These are phyloP conservation scores for Eustoma russellianum DNA, from an alignment of 257 asterid genomes.

Conservation along the genomic window DNA sequence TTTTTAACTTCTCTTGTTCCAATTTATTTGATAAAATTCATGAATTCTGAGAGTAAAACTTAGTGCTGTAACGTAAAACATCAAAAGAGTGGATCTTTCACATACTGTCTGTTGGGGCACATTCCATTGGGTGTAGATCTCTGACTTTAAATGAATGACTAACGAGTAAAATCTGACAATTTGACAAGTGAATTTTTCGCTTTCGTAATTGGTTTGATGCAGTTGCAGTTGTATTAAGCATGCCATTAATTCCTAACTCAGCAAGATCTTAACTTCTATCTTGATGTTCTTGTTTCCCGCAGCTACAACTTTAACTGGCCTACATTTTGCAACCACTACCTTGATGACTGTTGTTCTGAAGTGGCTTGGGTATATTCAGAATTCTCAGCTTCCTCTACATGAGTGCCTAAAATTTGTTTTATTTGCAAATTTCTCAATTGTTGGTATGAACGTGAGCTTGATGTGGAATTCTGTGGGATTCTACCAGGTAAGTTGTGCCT, in stretches of 20 bases:
- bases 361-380: conserved; percentile 44
- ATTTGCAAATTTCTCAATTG: conserved; percentile 55
- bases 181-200: too few species aligned
- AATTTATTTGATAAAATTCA: too few species aligned
- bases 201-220: too few species aligned
- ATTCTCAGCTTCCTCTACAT: conserved; percentile 42
- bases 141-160: too few species aligned
- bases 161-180: too few species aligned
- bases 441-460: conserved; percentile 64
- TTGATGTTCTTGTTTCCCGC: conserved; percentile 13
- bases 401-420: conserved; percentile 49
- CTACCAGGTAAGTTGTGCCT: conserved; percentile 43
- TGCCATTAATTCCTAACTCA: not conserved
- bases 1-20: too few species aligned
- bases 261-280: not conserved
- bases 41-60: too few species aligned
- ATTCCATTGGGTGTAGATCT: too few species aligned
- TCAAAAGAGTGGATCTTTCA: too few species aligned
- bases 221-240: too few species aligned
- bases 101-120: too few species aligned
- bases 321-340: conserved; percentile 56
- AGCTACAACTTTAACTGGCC: conserved; percentile 72
- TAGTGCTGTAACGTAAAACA: too few species aligned
- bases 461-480: conserved; percentile 83
- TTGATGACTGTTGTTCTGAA: conserved; percentile 45